Percentiles rank a stretch among this genome's conserved stretches.
These are phyloP conservation scores for Cryphonectria parasitica DNA, from an alignment of 2,329 filamentous ascomycete genomes.

Conservation along the genomic window DNA sequence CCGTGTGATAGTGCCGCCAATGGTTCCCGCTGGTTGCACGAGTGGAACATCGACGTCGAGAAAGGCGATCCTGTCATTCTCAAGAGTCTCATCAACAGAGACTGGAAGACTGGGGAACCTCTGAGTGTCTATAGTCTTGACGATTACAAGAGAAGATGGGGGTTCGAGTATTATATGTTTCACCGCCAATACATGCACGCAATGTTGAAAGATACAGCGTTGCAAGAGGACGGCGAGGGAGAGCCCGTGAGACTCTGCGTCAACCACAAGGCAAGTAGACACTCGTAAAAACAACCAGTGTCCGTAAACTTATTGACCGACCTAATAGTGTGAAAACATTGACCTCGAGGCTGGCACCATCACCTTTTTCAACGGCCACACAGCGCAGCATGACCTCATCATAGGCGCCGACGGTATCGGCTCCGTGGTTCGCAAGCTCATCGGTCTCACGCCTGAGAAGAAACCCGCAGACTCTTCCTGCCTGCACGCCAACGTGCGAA, in stretches of 20 bases:
- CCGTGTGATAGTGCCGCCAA: slow-evolving; percentile 60
- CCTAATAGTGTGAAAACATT: slow-evolving; percentile 49
- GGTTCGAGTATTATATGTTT: slow-evolving; percentile 66
- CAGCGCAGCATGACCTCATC: slow-evolving; percentile 60
- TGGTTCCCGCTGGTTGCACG: slow-evolving; percentile 69
- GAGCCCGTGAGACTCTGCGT: slow-evolving; percentile 48
- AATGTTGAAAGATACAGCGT: slow-evolving; percentile 37
- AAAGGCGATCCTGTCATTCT: slow-evolving; percentile 69
- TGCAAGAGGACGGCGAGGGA: slow-evolving; percentile 22
- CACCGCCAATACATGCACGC: slow-evolving; percentile 57
- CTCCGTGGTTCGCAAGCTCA: slow-evolving; percentile 62
- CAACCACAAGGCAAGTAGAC: slow-evolving; percentile 53
- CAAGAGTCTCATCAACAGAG: slow-evolving; percentile 68
- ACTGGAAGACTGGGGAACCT: slow-evolving; percentile 71
- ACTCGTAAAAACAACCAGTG: neutral
- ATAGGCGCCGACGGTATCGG: slow-evolving; percentile 71
- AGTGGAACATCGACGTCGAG: slow-evolving; percentile 67
- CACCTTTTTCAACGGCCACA: slow-evolving; percentile 56
- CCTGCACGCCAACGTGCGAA: slow-evolving; percentile 66
- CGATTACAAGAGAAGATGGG: slow-evolving; percentile 69
- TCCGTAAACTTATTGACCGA: neutral
- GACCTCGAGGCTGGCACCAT: slow-evolving; percentile 55
- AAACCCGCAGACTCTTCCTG: slow-evolving; percentile 64
- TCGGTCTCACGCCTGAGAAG: slow-evolving; percentile 66
- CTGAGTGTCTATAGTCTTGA: slow-evolving; percentile 65